Base-by-base conservation (phyloP, 2,329 filamentous ascomycete species). In the Trichophyton mentagrophytes region DNA sequence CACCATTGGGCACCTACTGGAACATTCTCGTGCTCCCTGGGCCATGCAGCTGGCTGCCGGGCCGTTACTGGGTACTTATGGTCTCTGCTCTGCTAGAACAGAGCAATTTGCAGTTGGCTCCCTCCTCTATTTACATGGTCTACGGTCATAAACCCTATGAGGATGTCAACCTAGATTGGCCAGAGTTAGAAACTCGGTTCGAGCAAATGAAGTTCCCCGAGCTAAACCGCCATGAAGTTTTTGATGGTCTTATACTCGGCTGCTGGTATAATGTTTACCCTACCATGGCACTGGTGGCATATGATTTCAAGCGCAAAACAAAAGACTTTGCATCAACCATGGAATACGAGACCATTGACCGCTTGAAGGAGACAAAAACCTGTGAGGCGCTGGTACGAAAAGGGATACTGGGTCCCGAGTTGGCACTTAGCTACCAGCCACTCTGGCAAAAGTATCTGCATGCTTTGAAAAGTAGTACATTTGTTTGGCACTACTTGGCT, bases 211-310 rank as follows among this genome's bases (percentile, higher is more conserved):
- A 64, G n/a, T 65, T 64, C 55, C 65, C 61, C 59, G 65, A 66
- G 60, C 63, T 66, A 17, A 61, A 64, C 25, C 61, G 63, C 11
- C 36, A 66, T 40, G 36, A 60, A 38, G 47, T 65, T 46, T 66
- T 65, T 49, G 63, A 67, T 62, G 44, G 42, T 17, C 61, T 67
- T 30, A 65, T 62, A 64, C 60, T 59, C 60, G 47, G 40, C 60
- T 67, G 64, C 63, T 67, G 61, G 65, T 33, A 65, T 22, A 59
- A 66, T 64, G 62, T 67, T 53, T 67, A 63, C 61, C 66, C 66
- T 62, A 67, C 60, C 55, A 66, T 66, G 60, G 64, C 63, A 17
- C 46, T 67, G 25, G 6, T 63, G 56, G 66, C 62, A 9, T 67
- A 65, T 42, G 63, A 66, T 22, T 63, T 65, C 49, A 65, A 64